Conservation (phyloP, 1,284 basidiomycete genomes). For the Cutaneotrichosporon daszewskae region DNA sequence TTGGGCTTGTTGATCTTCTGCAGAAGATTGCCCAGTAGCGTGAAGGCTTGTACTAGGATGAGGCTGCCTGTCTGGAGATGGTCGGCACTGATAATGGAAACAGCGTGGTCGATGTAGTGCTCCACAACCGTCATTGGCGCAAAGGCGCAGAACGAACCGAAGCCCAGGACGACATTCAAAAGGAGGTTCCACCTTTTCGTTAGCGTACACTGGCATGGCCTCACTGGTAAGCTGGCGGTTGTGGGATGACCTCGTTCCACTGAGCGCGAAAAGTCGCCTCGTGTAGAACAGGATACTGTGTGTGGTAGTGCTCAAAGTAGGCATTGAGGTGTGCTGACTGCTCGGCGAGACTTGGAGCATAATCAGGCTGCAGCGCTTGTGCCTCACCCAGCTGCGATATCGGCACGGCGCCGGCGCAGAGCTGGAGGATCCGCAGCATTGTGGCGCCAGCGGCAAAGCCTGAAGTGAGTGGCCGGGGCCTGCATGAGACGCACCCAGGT, state of each 20-base stretch:
- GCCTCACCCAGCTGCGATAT: too few relatives aligned
- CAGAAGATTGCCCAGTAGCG: conserved; percentile 24
- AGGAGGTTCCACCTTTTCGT: conserved; percentile 22
- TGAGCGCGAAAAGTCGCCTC: conserved; percentile 28
- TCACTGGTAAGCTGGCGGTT: conserved; percentile 17
- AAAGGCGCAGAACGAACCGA: conserved; percentile 23
- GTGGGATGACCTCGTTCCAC: conserved; percentile 19
- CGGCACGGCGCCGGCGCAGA: too few relatives aligned
- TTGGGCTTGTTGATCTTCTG: conserved; percentile 29
- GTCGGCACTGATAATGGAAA: conserved; percentile 10
- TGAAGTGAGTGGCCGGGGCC: conserved; percentile 11
- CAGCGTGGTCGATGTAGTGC: conserved; percentile 20
- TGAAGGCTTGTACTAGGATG: conserved; percentile 26
- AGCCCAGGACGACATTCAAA: conserved; percentile 16
- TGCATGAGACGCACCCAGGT: conserved; percentile 27
- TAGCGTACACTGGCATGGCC: conserved; percentile 3
- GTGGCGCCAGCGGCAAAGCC: too few relatives aligned
- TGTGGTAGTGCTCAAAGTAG: conserved; percentile 26
- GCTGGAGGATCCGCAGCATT: too few relatives aligned
- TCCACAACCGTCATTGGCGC: conserved; percentile 19
- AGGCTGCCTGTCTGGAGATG: conserved; percentile 25
- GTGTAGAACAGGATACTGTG: conserved; percentile 28
- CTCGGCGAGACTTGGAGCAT: too few relatives aligned
- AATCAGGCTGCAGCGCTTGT: too few relatives aligned
- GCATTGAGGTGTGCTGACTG: conserved; percentile 14